A percentile compares a stretch with the other conserved stretches of the same genome.
phyloP scores from a whole-genome alignment of 1,139 yeast genomes.

The Schizosaccharomyces versatilis region DNA sequence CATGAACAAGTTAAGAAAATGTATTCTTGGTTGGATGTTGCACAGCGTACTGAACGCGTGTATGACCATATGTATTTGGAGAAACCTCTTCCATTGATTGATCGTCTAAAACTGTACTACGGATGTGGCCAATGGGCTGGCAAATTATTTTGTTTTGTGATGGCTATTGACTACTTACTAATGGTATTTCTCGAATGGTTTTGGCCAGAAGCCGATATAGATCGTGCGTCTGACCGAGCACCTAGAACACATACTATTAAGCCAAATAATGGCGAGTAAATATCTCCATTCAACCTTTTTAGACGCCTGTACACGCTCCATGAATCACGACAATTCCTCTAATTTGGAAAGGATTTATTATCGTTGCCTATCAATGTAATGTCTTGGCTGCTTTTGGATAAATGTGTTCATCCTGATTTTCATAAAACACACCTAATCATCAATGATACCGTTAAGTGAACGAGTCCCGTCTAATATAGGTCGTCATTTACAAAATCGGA shows the following conservation, averaged over 20 bases:
- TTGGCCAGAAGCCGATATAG: constrained; percentile 49
- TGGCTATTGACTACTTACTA: constrained; percentile 55
- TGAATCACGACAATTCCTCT: too few species aligned
- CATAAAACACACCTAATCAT: not conserved
- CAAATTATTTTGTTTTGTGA: constrained; percentile 51
- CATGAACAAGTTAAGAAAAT: constrained; percentile 57
- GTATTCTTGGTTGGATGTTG: constrained; percentile 90
- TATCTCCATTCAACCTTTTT: not conserved
- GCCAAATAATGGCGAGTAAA: not conserved
- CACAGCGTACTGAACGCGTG: constrained; percentile 61
- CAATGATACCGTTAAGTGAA: not conserved
- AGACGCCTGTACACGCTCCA: too few species aligned
- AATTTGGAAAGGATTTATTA: too few species aligned
- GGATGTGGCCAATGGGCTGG: constrained; percentile 73
- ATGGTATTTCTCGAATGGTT: constrained; percentile 41
- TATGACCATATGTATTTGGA: constrained; percentile 35
- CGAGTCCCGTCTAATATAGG: constrained; percentile 1
- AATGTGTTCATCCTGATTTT: too few species aligned
- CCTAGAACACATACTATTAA: not conserved
- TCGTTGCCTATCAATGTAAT: too few species aligned
- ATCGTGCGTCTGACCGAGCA: constrained; percentile 24
- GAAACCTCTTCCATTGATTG: constrained; percentile 29
- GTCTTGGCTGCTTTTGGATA: too few species aligned
- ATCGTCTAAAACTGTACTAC: constrained; percentile 38
- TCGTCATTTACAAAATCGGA: constrained; percentile 7